Evolutionary conservation across 805 yeast genomes (phyloP), one percentile per base, ranked within the genome.

Genomic region (Yamadazyma insecticola): DNA sequence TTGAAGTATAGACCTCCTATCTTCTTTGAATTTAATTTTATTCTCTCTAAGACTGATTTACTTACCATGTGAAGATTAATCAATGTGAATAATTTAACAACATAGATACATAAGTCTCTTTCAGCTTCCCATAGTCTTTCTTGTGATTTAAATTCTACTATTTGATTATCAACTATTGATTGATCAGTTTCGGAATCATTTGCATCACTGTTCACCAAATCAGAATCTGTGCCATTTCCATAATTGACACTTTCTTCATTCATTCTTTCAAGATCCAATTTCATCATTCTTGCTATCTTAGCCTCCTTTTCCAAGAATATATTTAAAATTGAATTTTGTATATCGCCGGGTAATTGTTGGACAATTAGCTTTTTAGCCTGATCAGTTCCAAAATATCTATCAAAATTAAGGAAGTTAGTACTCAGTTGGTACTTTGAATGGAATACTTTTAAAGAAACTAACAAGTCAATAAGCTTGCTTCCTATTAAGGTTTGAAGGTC

Each of bases 271-370:
- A 78, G 48, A 9, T 65, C 58, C 2, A 61, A 45, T 0, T 51
- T 45, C n/a, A 55, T 27, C 1, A 51, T 22, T 26, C 49, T 55
- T 0, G 77, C 76, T 9, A 63, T 42, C 14, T 58, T 56, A 5
- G 69, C 59, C 42, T 79, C 87, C 36, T 69, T 63, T 14, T 62
- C 47, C 37, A 77, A 56, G 39, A 70, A 79, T 3, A 68, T 45
- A n/a, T 59, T 48, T 35, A 67, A 32, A 10, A 77, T 40, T 2
- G 55, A 44, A 1, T 44, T 40, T 34, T 62, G 60, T 3, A 64
- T 21, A 1, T 47, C 45, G 0, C 32, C 28, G 1, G 67, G 57
- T 1, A 72, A 29, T 6, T 36, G 32, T 5, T 54, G 46, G 7
- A 31, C 24, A 15, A 53, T 37, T 14, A 37, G 49, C 16, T 33